Evolutionary conservation across 2,329 filamentous ascomycete species (phyloP).

Genomic region (Penicillium hesseltinei): DNA sequence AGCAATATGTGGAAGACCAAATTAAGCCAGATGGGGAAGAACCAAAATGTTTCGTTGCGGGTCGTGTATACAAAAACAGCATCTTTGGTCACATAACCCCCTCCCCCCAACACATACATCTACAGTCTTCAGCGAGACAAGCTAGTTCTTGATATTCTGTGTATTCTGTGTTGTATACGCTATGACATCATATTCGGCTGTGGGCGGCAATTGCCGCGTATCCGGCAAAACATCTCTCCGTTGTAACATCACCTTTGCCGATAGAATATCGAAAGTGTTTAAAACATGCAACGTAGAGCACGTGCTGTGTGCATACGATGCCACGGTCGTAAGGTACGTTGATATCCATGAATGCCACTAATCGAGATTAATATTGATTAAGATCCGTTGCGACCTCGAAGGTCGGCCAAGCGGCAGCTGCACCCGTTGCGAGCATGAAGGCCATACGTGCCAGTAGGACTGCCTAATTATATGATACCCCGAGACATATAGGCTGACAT

Average conservation of each 20-base stretch:
- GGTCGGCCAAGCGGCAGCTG: constrained; percentile 3
- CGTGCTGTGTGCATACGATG: constrained; percentile 9
- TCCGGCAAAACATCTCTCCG: constrained; percentile 2
- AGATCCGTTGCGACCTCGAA: constrained; percentile 14
- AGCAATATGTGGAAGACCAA: no score
- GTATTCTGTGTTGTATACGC: no score
- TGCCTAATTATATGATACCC: background rate
- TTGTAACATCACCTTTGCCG: background rate
- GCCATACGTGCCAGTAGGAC: constrained; percentile 5
- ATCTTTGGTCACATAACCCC: no score
- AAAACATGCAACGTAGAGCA: constrained; percentile 4
- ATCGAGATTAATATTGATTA: background rate
- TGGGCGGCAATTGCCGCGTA: background rate
- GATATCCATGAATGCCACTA: background rate
- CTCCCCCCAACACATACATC: no score
- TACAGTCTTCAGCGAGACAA: no score
- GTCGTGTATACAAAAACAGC: no score
- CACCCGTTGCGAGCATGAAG: constrained; percentile 6
- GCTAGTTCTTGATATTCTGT: no score
- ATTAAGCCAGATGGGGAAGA: no score
- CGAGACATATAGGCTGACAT: background rate
- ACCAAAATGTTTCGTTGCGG: no score
- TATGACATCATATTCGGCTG: background rate
- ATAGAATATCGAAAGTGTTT: background rate
- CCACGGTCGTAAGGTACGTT: constrained; percentile 7